These are phyloP conservation scores for Oxytropis ochrocephala DNA, from an alignment of 306 rosid species.

Conservation along the genomic window DNA sequence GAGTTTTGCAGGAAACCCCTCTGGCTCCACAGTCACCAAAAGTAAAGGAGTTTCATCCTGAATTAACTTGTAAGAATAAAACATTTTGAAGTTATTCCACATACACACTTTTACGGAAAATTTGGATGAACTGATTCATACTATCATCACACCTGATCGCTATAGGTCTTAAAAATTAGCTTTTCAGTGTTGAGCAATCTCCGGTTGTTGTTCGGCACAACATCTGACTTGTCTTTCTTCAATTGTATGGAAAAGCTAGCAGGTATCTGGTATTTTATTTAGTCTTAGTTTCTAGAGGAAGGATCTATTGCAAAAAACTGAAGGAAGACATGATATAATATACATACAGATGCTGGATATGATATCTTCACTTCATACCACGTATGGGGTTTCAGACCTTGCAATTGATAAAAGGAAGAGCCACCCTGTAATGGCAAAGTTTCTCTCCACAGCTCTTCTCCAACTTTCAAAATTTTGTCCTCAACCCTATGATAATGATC, in stretches of 20 bases:
- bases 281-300: constrained; percentile 26
- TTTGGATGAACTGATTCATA: not conserved
- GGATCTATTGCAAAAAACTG: constrained; percentile 12
- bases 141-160: constrained; percentile 38
- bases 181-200: constrained; percentile 86
- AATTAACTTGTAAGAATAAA: constrained; percentile 12
- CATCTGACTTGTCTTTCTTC: constrained; percentile 40
- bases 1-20: constrained; percentile 72
- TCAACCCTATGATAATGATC: constrained; percentile 34
- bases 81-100: not conserved
- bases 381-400: constrained; percentile 53
- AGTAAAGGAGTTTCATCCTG: constrained; percentile 45
- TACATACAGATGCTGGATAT: constrained; percentile 93
- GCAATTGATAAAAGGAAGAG: constrained; percentile 60
- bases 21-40: constrained; percentile 69
- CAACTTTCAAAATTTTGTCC: constrained; percentile 51
- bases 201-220: constrained; percentile 37
- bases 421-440: constrained; percentile 54
- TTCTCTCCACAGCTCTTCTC: constrained; percentile 72
- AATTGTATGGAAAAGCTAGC: constrained; percentile 64
- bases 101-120: not conserved
- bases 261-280: constrained; percentile 51
- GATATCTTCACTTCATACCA: constrained; percentile 99
- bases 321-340: constrained; percentile 20
- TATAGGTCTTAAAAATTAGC: constrained; percentile 56